Conservation (phyloP, 352 stramenopile genomes). For the Globisporangium parvum region DNA sequence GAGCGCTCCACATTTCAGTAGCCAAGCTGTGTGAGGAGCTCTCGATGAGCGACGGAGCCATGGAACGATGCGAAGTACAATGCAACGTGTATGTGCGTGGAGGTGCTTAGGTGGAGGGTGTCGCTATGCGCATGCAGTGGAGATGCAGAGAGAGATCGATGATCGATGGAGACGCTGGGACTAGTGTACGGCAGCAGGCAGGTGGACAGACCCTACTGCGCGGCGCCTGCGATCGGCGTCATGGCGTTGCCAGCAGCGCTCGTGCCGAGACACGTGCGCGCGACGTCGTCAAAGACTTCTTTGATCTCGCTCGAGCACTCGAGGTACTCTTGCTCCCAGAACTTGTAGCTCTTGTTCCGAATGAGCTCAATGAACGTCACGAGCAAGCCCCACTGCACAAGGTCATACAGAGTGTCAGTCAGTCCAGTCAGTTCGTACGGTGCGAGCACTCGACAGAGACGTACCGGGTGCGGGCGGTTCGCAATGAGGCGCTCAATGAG, state of each 20-base stretch:
- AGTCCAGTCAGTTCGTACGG: no score
- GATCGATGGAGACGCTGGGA: not conserved
- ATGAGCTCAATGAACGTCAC: slow-evolving; percentile 99
- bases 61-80: no score
- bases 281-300: slow-evolving; percentile 98
- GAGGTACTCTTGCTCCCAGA: slow-evolving; percentile 98
- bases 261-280: slow-evolving; percentile 89
- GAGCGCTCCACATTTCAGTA: no score
- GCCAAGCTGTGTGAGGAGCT: no score
- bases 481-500: slow-evolving; percentile 98
- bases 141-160: not conserved
- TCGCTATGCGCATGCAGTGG: not conserved
- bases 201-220: not conserved
- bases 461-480: slow-evolving; percentile 95
- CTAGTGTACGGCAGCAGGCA: not conserved
- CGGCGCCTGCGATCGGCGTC: slow-evolving; percentile 11
- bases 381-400: slow-evolving; percentile 88
- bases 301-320: slow-evolving; percentile 98
- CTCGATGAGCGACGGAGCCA: no score
- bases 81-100: not conserved
- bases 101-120: no score
- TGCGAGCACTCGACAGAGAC: slow-evolving; percentile 12
- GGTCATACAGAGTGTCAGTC: not conserved
- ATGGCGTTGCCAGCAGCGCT: slow-evolving; percentile 21
- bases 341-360: slow-evolving; percentile 99